Base-by-base conservation (phyloP, 495 filamentous ascomycete genomes). In the Aspergillus conjunctus region DNA sequence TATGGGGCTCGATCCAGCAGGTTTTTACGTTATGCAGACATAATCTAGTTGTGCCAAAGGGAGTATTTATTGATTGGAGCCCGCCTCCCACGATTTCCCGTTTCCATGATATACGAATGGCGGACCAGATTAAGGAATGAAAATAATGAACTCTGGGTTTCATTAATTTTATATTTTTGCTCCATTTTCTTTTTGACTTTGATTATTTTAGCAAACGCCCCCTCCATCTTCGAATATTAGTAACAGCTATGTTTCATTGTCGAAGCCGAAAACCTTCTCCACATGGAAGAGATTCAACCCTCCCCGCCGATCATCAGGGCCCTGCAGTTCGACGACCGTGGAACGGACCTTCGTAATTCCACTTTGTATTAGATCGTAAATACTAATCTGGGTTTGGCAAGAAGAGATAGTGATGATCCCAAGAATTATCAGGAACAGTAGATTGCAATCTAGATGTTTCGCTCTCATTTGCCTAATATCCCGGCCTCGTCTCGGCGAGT, bases 41-140 rank as follows among this genome's bases (percentile, higher is more conserved):
- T 60, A 60, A 49, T 50, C 31, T 26, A 60, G 51, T 51, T 48
- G 51, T 43, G 45, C 58, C 51, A 49, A 49, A 53, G 37, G 21
- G 46, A 60, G 53, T 60, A 60, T 60, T 60, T 60, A 60, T 60
- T 60, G 51, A 60, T 54, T 60, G 58, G 58, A 54, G 37, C 51
- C 41, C 45, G 41, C 22, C 51, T 22, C 32, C 44, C 17, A 48
- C 9, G 17, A 20, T 48, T 20, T 52, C 21, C 3, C 49, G 18
- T 37, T 48, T 26, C 15, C 49, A 14, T 37, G 45, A 30, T 48
- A 34, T 31, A 31, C 51, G 39, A 43, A 32, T 54, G 34, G n/a
- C 21, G n/a, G 44, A 18, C 21, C 10, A 21, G 8, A 20, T 48
- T 43, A 43, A 14, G 6, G 17, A 43, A 43, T 43, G 5, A 43